phyloP scores from a whole-genome alignment of 768 basidiomycete genomes.

The Rhodotorula babjevae region DNA sequence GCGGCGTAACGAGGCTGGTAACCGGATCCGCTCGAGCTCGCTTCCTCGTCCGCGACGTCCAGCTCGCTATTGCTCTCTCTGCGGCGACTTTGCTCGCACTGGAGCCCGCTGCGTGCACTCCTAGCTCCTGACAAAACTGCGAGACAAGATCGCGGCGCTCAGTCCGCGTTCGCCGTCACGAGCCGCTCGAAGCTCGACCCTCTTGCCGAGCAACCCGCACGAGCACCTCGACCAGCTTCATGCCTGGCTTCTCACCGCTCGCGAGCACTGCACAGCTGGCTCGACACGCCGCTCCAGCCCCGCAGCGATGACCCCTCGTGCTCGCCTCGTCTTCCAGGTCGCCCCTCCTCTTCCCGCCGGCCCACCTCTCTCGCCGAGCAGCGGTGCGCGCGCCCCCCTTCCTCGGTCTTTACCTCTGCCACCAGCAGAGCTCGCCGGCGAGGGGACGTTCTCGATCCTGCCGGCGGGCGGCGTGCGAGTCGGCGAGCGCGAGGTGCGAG shows the following conservation, averaged over 20 bases:
- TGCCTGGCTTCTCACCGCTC: background rate
- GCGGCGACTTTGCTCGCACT: too few species aligned
- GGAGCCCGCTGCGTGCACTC: too few species aligned
- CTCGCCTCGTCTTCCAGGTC: background rate
- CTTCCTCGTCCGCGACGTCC: too few species aligned
- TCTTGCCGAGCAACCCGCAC: background rate
- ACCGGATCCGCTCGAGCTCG: too few species aligned
- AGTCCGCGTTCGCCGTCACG: too few species aligned
- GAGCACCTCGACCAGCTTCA: background rate
- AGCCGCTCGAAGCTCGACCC: background rate
- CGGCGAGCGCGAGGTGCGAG: background rate
- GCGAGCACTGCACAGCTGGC: background rate
- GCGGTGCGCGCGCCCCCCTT: background rate
- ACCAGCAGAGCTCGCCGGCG: background rate
- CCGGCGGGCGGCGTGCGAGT: slow-evolving; percentile 9
- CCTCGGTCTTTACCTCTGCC: background rate
- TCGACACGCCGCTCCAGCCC: too few species aligned
- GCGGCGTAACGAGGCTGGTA: too few species aligned
- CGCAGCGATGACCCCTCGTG: slow-evolving; percentile 2
- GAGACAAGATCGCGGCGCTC: too few species aligned
- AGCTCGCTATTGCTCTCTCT: too few species aligned
- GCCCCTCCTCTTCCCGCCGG: background rate
- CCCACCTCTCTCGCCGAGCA: background rate
- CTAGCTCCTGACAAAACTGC: too few species aligned
- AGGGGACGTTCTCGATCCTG: slow-evolving; percentile 2